Evolutionary conservation across 768 basidiomycete genomes (phyloP), one percentile per base, ranked within the genome.

Genomic region (Russula griseocarnosa): DNA sequence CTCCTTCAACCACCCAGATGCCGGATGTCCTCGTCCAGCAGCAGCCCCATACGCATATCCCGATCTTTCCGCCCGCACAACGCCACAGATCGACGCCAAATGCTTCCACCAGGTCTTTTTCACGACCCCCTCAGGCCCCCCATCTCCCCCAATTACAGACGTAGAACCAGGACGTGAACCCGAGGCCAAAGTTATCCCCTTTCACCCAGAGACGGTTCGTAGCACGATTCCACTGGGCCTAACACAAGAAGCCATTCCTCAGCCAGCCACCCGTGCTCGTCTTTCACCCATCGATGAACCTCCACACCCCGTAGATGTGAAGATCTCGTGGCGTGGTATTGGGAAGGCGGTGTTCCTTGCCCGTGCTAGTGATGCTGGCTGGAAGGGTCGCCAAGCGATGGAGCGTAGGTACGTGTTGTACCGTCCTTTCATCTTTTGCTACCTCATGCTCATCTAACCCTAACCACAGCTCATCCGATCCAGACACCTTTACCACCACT

Each of bases 291-390:
- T 65, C 58, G 67, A 68, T 62, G 65, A 67, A 13, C 65, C 62
- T 7, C 59, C 66, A 32, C 61, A 69, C 32, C 67, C 60, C 28
- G 60, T 62, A 13, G 61, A 57, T 55, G 49, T 32, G 8, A 84
- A 77, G 69, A 84, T 91, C 61, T 77, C 78, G 7, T 92, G 89
- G 89, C 76, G 74, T 53, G 86, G 85, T 24, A 81, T 82, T 3
- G 83, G 82, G 3, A 83, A 78, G 66, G 77, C 79, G 18, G 88
- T 92, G 16, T 69, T 79, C n/a, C 79, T 92, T 28, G 85, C 86
- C 3, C 79, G 88, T 60, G 87, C 88, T 7, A 87, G 87, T 5
- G 86, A 91, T 69, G 81, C 86, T 58, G 83, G 87, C 63, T 91
- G 87, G 89, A 86, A 86, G 67, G 87, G 88, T 18, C 77, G 86